phyloP scores from a whole-genome alignment of 768 basidiomycete genomes.

The Sporobolomyces pararoseus region DNA sequence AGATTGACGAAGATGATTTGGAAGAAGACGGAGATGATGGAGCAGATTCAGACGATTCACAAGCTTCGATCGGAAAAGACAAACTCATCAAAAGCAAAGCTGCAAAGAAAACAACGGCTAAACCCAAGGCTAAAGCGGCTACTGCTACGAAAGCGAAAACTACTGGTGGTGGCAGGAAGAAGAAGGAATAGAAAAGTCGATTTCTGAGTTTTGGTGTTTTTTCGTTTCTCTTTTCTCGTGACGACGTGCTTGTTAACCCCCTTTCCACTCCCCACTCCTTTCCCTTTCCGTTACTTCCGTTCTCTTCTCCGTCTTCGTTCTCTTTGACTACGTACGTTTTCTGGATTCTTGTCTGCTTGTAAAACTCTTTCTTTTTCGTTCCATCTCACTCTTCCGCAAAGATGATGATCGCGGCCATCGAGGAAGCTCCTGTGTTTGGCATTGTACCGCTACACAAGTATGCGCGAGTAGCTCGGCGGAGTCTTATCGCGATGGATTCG shows the following conservation, averaged over 20 bases:
- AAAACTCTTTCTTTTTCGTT: neutral
- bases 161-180: conserved; percentile 3
- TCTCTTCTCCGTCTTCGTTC: no score
- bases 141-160: conserved; percentile 23
- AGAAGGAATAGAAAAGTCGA: conserved; percentile 14
- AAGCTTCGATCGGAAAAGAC: conserved; percentile 27
- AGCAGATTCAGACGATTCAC: conserved; percentile 44
- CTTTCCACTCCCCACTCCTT: no score
- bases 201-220: neutral
- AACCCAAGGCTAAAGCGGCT: no score
- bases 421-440: no score
- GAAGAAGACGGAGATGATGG: conserved; percentile 14
- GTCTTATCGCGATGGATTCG: no score
- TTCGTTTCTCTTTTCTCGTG: no score
- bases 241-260: no score
- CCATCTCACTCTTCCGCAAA: no score
- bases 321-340: neutral
- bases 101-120: conserved; percentile 10
- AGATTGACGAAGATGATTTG: conserved; percentile 33
- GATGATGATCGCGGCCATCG: no score
- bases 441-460: no score
- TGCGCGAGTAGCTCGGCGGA: no score
- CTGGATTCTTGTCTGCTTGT: neutral
- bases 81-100: conserved; percentile 49
- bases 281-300: no score